Evolutionary conservation across 495 filamentous ascomycete species (phyloP).

Genomic region (Elaphomyces granulatus): DNA sequence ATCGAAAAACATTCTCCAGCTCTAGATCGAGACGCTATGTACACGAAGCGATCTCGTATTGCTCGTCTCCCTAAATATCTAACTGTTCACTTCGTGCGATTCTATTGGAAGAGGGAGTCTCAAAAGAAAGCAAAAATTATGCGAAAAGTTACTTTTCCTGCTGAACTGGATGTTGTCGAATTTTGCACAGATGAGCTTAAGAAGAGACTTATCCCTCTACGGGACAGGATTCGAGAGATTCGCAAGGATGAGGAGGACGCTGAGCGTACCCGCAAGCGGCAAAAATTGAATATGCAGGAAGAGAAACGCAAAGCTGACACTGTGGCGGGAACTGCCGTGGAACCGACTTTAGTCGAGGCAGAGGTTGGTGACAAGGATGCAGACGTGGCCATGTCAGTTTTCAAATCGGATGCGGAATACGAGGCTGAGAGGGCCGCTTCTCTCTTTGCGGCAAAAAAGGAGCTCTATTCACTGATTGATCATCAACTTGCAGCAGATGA

Average conservation of each 20-base stretch:
- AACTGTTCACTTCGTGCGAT: constrained; percentile 93
- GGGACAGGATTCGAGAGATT: constrained; percentile 90
- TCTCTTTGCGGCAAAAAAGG: constrained; percentile 66
- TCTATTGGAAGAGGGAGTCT: constrained; percentile 89
- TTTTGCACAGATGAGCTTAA: constrained; percentile 86
- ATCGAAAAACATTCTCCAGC: constrained; percentile 75
- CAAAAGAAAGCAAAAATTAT: constrained; percentile 99
- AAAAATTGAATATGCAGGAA: constrained; percentile 56
- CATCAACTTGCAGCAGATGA: constrained; percentile 57
- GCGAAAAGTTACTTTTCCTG: constrained; percentile 93
- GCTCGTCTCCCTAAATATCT: constrained; percentile 85
- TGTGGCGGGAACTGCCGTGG: constrained; percentile 19
- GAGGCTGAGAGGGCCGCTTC: constrained; percentile 67
- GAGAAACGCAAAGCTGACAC: constrained; percentile 36
- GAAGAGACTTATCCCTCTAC: constrained; percentile 69
- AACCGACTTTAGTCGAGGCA: constrained; percentile 34
- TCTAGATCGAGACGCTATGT: constrained; percentile 62
- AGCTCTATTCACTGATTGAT: constrained; percentile 59
- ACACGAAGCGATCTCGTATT: constrained; percentile 83
- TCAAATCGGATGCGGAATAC: constrained; percentile 86
- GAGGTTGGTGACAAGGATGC: constrained; percentile 39
- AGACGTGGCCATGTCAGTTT: constrained; percentile 59
- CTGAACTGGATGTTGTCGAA: constrained; percentile 83
- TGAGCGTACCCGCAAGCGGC: constrained; percentile 72
- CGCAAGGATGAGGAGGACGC: constrained; percentile 89